phyloP scores from a whole-genome alignment of 1,284 basidiomycete genomes.

The Papiliotrema terrestris region DNA sequence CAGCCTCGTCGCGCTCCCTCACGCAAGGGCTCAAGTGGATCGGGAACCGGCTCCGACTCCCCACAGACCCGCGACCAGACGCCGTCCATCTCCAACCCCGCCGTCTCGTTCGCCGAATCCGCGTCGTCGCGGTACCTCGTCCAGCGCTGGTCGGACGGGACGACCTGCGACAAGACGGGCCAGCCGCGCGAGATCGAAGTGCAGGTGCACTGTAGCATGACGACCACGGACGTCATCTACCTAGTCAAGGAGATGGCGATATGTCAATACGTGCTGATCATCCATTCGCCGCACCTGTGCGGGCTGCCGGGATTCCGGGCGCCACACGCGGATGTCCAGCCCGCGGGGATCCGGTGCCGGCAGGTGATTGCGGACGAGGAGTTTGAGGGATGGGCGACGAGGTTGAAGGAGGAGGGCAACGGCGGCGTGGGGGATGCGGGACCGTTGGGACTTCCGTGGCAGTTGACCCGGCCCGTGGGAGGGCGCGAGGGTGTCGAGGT shows the following conservation, averaged over 20 bases:
- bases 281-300: constrained; percentile 88
- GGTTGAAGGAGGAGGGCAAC: neutral
- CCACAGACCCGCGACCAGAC: neutral
- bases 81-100: neutral
- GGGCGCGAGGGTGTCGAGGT: neutral
- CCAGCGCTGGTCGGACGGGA: constrained; percentile 82
- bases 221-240: constrained; percentile 69
- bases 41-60: no score
- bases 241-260: constrained; percentile 88
- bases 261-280: constrained; percentile 82
- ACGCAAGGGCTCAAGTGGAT: no score
- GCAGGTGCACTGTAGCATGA: constrained; percentile 95
- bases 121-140: constrained; percentile 72
- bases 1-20: no score
- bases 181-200: constrained; percentile 82
- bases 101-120: constrained; percentile 27
- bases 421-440: neutral
- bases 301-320: constrained; percentile 84
- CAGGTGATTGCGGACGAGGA: constrained; percentile 41
- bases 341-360: constrained; percentile 41
- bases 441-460: neutral
- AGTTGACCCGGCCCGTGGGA: neutral
- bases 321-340: constrained; percentile 44
- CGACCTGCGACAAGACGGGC: constrained; percentile 84
- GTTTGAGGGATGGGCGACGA: constrained; percentile 17